Percentiles rank a stretch among this genome's conserved stretches.
phyloP scores from a whole-genome alignment of 352 stramenopile species.

The Globisporangium takayamanum region DNA sequence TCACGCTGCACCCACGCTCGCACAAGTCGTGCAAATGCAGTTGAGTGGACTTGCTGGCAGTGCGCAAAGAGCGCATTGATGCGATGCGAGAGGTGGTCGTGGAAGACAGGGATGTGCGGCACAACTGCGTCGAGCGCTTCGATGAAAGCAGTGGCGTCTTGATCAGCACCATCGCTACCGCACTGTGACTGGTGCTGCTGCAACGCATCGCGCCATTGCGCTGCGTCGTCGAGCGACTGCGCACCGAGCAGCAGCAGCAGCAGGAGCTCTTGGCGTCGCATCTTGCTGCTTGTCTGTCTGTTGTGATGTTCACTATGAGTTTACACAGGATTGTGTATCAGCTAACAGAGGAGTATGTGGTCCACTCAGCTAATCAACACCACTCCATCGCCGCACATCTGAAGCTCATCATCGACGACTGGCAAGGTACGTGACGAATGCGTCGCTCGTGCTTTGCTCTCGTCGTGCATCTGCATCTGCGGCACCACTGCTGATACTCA shows the following conservation, averaged over 20 bases:
- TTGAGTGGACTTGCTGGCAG: slow-evolving; percentile 17
- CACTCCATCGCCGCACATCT: too few species aligned
- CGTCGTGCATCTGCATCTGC: too few species aligned
- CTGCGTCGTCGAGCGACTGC: slow-evolving; percentile 19
- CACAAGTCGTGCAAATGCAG: slow-evolving; percentile 20
- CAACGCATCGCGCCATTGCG: slow-evolving; percentile 19
- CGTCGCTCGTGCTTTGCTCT: too few species aligned
- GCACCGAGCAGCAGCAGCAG: slow-evolving; percentile 18
- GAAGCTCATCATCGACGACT: too few species aligned
- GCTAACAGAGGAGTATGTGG: too few species aligned
- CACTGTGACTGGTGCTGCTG: not conserved
- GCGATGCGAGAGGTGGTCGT: slow-evolving; percentile 15
- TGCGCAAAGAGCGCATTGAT: slow-evolving; percentile 29
- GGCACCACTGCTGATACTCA: not conserved
- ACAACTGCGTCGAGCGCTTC: slow-evolving; percentile 25
- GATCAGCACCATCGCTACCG: not conserved
- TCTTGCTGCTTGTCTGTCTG: not conserved
- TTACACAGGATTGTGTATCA: too few species aligned
- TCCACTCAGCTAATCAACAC: too few species aligned
- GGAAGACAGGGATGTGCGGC: slow-evolving; percentile 46
- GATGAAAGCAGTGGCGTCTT: slow-evolving; percentile 12
- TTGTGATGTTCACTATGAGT: not conserved
- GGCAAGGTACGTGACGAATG: too few species aligned
- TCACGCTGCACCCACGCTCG: slow-evolving; percentile 23
- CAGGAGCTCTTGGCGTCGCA: slow-evolving; percentile 13